phyloP scores from a whole-genome alignment of 257 asterid species.

The Verbascum thapsus region DNA sequence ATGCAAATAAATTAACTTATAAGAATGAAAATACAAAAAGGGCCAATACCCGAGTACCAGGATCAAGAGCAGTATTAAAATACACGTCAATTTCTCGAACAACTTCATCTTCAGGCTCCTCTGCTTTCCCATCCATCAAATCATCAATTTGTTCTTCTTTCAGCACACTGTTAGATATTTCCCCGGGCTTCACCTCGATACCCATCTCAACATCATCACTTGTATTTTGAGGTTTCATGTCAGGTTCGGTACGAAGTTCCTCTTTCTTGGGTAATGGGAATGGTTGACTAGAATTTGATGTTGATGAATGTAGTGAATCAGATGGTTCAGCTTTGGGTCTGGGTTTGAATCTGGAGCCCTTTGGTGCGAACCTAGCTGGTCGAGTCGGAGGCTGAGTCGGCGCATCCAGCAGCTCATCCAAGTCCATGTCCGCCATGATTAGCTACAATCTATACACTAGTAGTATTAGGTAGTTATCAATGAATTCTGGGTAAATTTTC shows the following conservation, averaged over 20 bases:
- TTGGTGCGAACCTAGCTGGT: slow-evolving; percentile 63
- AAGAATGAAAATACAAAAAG: not conserved
- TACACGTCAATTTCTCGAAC: slow-evolving; percentile 80
- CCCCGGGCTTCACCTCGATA: slow-evolving; percentile 41
- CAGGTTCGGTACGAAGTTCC: slow-evolving; percentile 42
- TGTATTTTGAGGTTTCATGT: slow-evolving; percentile 29
- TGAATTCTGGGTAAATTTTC: no score
- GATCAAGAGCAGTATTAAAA: slow-evolving; percentile 52
- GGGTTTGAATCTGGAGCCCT: slow-evolving; percentile 54
- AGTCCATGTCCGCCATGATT: slow-evolving; percentile 66
- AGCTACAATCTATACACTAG: no score
- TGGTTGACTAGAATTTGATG: slow-evolving; percentile 25
- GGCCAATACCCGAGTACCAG: slow-evolving; percentile 43
- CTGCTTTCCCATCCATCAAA: slow-evolving; percentile 37
- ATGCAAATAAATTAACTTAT: not conserved
- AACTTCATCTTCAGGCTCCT: slow-evolving; percentile 49
- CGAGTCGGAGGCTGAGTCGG: no score
- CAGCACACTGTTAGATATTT: not conserved
- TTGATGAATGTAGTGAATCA: slow-evolving; percentile 22
- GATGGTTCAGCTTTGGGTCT: slow-evolving; percentile 43
- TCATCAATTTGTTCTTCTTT: slow-evolving; percentile 39
- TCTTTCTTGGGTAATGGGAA: slow-evolving; percentile 38
- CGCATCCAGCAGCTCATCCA: slow-evolving; percentile 49
- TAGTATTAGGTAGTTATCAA: no score
- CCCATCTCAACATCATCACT: slow-evolving; percentile 42